Conservation (phyloP, 306 rosid species). For the Crotalaria pallida region DNA sequence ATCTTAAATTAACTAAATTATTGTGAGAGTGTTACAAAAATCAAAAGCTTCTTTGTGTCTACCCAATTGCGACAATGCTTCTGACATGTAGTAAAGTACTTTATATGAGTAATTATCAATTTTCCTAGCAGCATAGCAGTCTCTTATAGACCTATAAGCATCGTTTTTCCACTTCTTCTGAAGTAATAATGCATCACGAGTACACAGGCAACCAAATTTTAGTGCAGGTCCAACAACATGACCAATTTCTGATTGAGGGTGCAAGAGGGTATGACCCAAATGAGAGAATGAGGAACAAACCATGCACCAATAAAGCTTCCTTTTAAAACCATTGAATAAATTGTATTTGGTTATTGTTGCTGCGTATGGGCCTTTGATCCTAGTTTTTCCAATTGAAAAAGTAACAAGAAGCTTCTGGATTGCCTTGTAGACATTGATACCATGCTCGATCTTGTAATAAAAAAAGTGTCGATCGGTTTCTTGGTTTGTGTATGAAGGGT, state of each 20-base stretch:
- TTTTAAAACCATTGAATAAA: constrained; percentile 58
- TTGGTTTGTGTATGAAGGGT: too few species aligned
- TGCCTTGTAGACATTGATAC: too few species aligned
- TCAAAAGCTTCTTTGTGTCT: constrained; percentile 83
- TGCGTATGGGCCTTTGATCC: constrained; percentile 43
- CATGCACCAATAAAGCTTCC: constrained; percentile 60
- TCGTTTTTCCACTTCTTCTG: constrained; percentile 99
- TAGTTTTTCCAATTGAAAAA: too few species aligned
- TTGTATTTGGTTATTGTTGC: constrained; percentile 62
- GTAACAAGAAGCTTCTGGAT: constrained; percentile 48
- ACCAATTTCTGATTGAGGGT: constrained; percentile 37
- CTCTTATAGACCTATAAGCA: too few species aligned
- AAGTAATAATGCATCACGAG: constrained; percentile 70
- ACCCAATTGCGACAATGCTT: constrained; percentile 96
- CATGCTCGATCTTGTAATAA: too few species aligned
- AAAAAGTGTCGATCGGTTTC: too few species aligned
- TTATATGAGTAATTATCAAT: too few species aligned
- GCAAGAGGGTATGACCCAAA: constrained; percentile 54
- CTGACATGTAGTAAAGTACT: too few species aligned
- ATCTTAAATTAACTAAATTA: too few species aligned
- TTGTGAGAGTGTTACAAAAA: too few species aligned
- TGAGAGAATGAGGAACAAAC: constrained; percentile 70
- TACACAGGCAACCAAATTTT: constrained; percentile 63
- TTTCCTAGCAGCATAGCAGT: too few species aligned
- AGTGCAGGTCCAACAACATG: constrained; percentile 41